These are phyloP conservation scores for Anisogramma anomala DNA, from an alignment of 2,329 filamentous ascomycete species.

Conservation along the genomic window DNA sequence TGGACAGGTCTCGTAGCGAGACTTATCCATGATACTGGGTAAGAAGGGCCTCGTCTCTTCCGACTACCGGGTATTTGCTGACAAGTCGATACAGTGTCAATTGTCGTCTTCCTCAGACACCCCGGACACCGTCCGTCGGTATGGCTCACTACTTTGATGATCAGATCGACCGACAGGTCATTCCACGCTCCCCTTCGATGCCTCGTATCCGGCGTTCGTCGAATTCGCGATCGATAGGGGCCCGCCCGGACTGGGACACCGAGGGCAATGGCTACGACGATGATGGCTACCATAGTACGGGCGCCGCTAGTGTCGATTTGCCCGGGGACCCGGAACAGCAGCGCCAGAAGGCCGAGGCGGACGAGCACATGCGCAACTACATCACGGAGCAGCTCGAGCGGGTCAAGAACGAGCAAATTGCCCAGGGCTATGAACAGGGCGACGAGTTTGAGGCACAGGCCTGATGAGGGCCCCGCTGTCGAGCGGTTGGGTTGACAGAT, in stretches of 20 bases:
- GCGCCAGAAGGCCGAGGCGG: slow-evolving; percentile 41
- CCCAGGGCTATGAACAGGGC: slow-evolving; percentile 27
- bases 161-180: slow-evolving; percentile 52
- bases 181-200: slow-evolving; percentile 27
- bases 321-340: slow-evolving; percentile 41
- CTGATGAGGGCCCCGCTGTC: not conserved
- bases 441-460: slow-evolving; percentile 38
- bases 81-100: slow-evolving; percentile 52
- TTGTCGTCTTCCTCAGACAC: slow-evolving; percentile 86
- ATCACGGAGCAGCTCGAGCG: slow-evolving; percentile 69
- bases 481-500: not conserved
- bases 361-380: slow-evolving; percentile 67
- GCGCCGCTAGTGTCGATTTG: slow-evolving; percentile 33
- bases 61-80: slow-evolving; percentile 27
- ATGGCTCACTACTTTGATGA: slow-evolving; percentile 96
- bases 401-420: slow-evolving; percentile 47
- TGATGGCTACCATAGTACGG: slow-evolving; percentile 26
- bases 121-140: slow-evolving; percentile 70
- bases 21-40: slow-evolving; percentile 97
- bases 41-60: slow-evolving; percentile 28
- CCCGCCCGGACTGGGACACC: slow-evolving; percentile 65
- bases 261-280: slow-evolving; percentile 34
- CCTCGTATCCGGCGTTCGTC: slow-evolving; percentile 63
- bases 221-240: slow-evolving; percentile 71
- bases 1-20: slow-evolving; percentile 95